These are phyloP conservation scores for Nemania sp. DNA, from an alignment of 2,329 filamentous ascomycete species.

Conservation along the genomic window DNA sequence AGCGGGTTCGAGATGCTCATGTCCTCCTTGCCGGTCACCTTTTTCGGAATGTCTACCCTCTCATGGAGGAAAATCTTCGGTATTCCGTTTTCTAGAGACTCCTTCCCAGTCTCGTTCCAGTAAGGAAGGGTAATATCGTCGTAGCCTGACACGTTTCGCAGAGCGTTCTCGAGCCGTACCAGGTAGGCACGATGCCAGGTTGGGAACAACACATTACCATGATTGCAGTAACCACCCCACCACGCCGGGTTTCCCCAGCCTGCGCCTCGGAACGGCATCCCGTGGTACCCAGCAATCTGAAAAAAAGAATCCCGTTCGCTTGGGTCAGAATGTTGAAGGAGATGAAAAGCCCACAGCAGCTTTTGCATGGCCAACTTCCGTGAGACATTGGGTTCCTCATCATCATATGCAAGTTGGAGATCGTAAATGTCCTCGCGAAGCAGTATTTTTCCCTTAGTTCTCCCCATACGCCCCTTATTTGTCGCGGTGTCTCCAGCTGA, in stretches of 20 bases:
- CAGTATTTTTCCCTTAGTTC: too few relatives aligned
- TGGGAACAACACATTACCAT: background rate
- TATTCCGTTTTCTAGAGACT: background rate
- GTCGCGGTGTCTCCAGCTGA: too few relatives aligned
- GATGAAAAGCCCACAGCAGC: background rate
- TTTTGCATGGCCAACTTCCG: background rate
- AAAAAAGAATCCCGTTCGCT: background rate
- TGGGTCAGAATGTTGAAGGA: background rate
- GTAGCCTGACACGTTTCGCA: background rate
- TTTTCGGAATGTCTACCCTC: background rate
- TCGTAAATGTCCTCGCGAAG: background rate
- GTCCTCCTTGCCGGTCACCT: background rate
- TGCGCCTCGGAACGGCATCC: background rate
- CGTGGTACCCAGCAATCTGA: background rate
- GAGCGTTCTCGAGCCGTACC: background rate
- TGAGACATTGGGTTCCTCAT: background rate
- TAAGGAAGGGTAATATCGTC: background rate
- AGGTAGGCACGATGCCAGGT: slow-evolving; percentile 1
- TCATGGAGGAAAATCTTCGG: background rate
- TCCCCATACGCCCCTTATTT: too few relatives aligned
- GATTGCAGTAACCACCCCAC: slow-evolving; percentile 1
- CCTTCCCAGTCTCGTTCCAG: background rate
- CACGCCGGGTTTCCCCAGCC: background rate
- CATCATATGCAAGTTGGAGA: background rate
- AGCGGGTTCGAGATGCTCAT: background rate